These are phyloP conservation scores for Macrophomina tecta DNA, from an alignment of 2,329 filamentous ascomycete species.

Conservation along the genomic window DNA sequence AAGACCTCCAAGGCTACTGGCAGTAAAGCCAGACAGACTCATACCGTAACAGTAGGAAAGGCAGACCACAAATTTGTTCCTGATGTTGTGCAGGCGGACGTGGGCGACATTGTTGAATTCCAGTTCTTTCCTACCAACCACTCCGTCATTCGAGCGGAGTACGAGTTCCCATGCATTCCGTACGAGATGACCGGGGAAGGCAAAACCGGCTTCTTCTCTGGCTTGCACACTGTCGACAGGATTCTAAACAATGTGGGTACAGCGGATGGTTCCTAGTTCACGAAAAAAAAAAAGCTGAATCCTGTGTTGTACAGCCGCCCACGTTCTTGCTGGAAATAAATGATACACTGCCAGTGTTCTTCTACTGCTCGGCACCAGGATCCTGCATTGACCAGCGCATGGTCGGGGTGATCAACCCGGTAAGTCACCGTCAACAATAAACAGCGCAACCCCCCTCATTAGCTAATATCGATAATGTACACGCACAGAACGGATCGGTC, in stretches of 20 bases:
- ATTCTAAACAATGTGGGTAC: constrained; percentile 24
- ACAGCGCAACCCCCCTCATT: too few species aligned
- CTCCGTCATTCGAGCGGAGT: constrained; percentile 50
- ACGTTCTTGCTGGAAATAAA: constrained; percentile 43
- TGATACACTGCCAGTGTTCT: constrained; percentile 45
- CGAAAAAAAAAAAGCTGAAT: too few species aligned
- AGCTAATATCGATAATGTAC: background rate
- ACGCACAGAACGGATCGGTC: constrained; percentile 18
- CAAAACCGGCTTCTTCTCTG: constrained; percentile 41
- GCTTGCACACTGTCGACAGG: constrained; percentile 32
- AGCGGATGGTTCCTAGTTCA: too few species aligned
- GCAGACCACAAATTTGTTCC: constrained; percentile 27
- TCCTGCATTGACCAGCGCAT: constrained; percentile 72
- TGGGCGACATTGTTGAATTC: constrained; percentile 46
- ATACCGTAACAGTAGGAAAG: constrained; percentile 22
- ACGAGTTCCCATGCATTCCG: constrained; percentile 48
- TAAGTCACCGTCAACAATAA: constrained; percentile 41
- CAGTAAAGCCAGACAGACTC: too few species aligned
- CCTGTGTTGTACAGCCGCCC: background rate
- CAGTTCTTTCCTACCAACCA: constrained; percentile 51
- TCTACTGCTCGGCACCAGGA: constrained; percentile 60
- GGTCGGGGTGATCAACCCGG: constrained; percentile 79
- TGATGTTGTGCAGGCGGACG: constrained; percentile 20
- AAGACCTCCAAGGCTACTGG: too few species aligned
- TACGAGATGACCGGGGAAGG: constrained; percentile 40